Base-by-base conservation (phyloP, 2,329 filamentous ascomycete genomes). In the Botrytis byssoidea region DNA sequence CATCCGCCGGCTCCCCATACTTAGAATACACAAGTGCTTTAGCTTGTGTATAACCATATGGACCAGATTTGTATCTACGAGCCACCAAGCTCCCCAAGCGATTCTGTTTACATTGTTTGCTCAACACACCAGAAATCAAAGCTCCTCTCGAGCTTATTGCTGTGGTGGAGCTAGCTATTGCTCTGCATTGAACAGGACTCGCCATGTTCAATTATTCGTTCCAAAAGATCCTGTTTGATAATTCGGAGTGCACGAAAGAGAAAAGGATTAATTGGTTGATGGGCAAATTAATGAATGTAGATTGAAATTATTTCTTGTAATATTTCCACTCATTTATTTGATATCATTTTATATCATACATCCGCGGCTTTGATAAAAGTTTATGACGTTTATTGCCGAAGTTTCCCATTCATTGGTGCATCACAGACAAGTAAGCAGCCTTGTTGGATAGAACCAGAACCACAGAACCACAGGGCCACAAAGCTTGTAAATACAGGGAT, bases 21-120 rank as follows among this genome's bases (percentile, higher is more conserved):
- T 91, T 86, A 59, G 89, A 88, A 82, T 93, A 94, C 65, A 93
- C 89, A 77, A 96, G 89, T n/a, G 91, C 89, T 85, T 94, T 95
- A 76, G 93, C 91, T 83, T 95, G 93, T 60, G 92, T 93, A 84
- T 96, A 96, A 79, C 93, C 93, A 81, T 93, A 95, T 0, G 89
- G 80, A 35, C 86, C 86, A 60, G 86, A 88, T 77, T 88, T 86
- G 77, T 76, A 79, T 75, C 87, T 85, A 71, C 81, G 82, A 42
- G 66, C 37, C 12, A 59, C 29, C 66, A 44, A 69, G 48, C 66
- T 69, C 16, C 66, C 66, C 66, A 68, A 42, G 35, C 37, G 66
- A 16, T 40, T 55, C 25, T 55, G 46, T 37, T 12, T 51, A 16
- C 16, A 40, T 37, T 55, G 65, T 25, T 35, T 55, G 46, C 46